Percentiles rank a stretch among this genome's conserved stretches.
Evolutionary conservation across 73 alveolate species (phyloP).

Genomic region (Stentor roeselii): DNA sequence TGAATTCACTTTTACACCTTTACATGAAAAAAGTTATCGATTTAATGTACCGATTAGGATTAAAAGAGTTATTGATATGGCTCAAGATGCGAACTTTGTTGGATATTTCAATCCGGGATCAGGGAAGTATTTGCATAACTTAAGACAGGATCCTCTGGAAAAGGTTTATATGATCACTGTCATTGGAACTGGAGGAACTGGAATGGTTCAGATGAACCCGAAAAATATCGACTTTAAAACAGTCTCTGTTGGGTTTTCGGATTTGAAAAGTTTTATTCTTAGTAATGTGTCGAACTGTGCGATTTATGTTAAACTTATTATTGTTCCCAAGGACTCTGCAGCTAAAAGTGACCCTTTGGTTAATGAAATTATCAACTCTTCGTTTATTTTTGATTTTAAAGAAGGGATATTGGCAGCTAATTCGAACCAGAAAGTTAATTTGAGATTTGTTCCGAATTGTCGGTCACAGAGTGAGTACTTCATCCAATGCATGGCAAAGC

Average conservation of each 20-base stretch:
- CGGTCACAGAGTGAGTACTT: conserved; percentile 86
- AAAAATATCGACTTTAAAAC: conserved; percentile 87
- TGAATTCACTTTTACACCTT: conserved; percentile 87
- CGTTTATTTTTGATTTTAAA: conserved; percentile 86
- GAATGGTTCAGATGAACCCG: conserved; percentile 80
- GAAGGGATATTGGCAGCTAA: conserved; percentile 93
- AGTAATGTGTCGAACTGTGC: conserved; percentile 87
- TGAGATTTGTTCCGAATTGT: conserved; percentile 88
- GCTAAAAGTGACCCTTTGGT: conserved; percentile 34
- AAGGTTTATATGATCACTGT: conserved; percentile 65
- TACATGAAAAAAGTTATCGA: conserved; percentile 74
- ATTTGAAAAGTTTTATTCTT: conserved; percentile 78
- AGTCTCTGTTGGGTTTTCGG: conserved; percentile 90
- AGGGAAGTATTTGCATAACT: conserved; percentile 62
- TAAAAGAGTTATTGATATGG: conserved; percentile 79
- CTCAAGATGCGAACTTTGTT: conserved; percentile 61
- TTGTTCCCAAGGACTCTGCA: conserved; percentile 62
- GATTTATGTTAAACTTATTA: conserved; percentile 82
- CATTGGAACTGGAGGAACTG: conserved; percentile 94
- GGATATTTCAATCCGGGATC: conserved; percentile 96
- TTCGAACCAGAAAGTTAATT: conserved; percentile 89
- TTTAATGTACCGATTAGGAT: conserved; percentile 82
- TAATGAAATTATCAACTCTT: conserved; percentile 52
- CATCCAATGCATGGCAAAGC: conserved; percentile 85
- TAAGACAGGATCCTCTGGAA: conserved; percentile 57